These are phyloP conservation scores for Heterobasidion irregulare DNA, from an alignment of 1,284 basidiomycete genomes.

Conservation along the genomic window DNA sequence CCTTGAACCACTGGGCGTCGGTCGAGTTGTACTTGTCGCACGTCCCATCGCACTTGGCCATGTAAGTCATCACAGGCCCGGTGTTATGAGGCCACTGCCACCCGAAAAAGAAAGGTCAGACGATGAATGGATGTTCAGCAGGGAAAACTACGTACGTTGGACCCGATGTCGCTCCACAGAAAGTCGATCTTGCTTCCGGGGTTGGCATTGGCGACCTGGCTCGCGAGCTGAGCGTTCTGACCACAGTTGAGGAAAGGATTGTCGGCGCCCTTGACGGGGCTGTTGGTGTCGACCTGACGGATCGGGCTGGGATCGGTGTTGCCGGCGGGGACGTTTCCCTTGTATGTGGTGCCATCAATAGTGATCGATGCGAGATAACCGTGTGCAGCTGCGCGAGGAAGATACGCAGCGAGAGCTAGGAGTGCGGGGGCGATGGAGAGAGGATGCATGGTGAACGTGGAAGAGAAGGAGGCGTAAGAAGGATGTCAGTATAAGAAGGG, in stretches of 20 bases:
- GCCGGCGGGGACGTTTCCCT: constrained; percentile 43
- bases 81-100: constrained; percentile 63
- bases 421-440: constrained; percentile 1
- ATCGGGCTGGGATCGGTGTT: constrained; percentile 39
- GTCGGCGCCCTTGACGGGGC: constrained; percentile 55
- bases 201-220: constrained; percentile 46
- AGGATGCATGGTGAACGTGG: not conserved
- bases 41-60: constrained; percentile 51
- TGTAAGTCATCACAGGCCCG: constrained; percentile 66
- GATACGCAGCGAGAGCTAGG: constrained; percentile 10
- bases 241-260: constrained; percentile 62
- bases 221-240: constrained; percentile 39
- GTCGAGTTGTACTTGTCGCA: constrained; percentile 54
- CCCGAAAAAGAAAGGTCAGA: not conserved
- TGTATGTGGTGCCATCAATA: constrained; percentile 47
- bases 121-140: not conserved
- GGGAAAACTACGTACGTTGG: constrained; percentile 29
- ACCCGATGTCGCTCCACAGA: constrained; percentile 48
- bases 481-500: not conserved
- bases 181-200: constrained; percentile 56
- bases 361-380: constrained; percentile 45
- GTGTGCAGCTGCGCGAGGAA: constrained; percentile 40
- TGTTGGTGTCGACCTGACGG: constrained; percentile 45
- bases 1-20: constrained; percentile 66
- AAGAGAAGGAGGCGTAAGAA: not conserved